Base-by-base conservation (phyloP, 1,139 yeast genomes). In the Scheffersomyces cryptocercus region DNA sequence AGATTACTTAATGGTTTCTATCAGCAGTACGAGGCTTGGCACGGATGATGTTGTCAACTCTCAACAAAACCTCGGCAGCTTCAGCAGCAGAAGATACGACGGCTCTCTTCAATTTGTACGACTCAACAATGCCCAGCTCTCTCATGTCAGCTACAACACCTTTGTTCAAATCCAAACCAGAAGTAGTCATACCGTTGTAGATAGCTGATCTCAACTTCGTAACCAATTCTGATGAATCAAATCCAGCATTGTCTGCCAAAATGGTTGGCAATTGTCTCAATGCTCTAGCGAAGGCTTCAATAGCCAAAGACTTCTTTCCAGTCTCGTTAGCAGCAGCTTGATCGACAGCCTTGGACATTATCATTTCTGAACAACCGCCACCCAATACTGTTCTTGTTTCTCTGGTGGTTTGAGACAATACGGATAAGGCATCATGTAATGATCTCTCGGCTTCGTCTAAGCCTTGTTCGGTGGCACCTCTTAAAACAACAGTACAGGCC, bases 11-110 rank as follows among this genome's bases (percentile, higher is more conserved):
- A 50, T 65, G 74, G 56, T 79, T 80, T 74, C 99, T 82, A 69
- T 88, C 93, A 37, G 98, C 97, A 39, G 98, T 91, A 70, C 99
- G 81, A 49, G 99, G 99, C 65, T 89, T 91, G 32, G 99, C 98
- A 58, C 96, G 84, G 53, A 95, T 88, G 53, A 93, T 93, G 65
- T 93, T 91, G 65, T 95, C 99, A 36, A 93, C 99, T 64, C 99
- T 82, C 58, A 93, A 75, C 53, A 93, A 77, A 43, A 95, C 93
- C 70, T 93, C 98, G 5, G 98, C 96, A 34, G 99, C 99, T 70
- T 93, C 99, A 14, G 97, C 78, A 6, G 99, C 99, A 42, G 95
- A 85, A 9, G 91, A 81, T n/a, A 93, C 98, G 28, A 95, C 99
- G 1, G 98, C 96, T 51, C 82, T 79, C 70, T 93, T 93, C 64